phyloP scores from a whole-genome alignment of 805 yeast species.

The Yarrowia osloensis region DNA sequence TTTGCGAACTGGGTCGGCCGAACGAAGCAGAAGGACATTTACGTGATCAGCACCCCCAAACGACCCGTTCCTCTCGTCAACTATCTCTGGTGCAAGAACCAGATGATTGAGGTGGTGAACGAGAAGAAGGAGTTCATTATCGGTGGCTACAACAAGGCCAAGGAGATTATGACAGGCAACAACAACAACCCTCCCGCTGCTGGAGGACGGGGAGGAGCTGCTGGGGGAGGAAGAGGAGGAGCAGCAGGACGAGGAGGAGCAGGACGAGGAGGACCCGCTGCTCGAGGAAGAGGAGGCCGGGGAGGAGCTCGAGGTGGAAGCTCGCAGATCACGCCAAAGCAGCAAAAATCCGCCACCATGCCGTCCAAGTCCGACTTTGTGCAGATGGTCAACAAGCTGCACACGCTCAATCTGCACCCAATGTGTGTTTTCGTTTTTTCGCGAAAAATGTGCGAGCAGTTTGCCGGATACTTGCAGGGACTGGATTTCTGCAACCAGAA shows the following conservation, averaged over 20 bases:
- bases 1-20: slow-evolving; percentile 99
- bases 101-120: slow-evolving; percentile 71
- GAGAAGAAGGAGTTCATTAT: slow-evolving; percentile 70
- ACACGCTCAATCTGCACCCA: slow-evolving; percentile 72
- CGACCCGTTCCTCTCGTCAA: slow-evolving; percentile 96
- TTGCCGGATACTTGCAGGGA: slow-evolving; percentile 74
- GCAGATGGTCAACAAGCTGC: slow-evolving; percentile 68
- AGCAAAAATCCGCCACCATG: not conserved
- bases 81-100: slow-evolving; percentile 77
- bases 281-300: slow-evolving; percentile 31
- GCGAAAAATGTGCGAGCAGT: slow-evolving; percentile 89
- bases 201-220: slow-evolving; percentile 34
- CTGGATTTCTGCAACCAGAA: slow-evolving; percentile 79
- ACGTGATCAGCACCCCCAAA: slow-evolving; percentile 93
- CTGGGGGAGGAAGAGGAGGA: not conserved
- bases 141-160: slow-evolving; percentile 53
- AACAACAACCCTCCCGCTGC: slow-evolving; percentile 31
- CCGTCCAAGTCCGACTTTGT: slow-evolving; percentile 67
- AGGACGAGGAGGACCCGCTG: not conserved
- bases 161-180: slow-evolving; percentile 45
- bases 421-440: slow-evolving; percentile 95
- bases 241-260: not conserved
- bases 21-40: slow-evolving; percentile 92
- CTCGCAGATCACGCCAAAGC: not conserved
- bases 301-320: slow-evolving; percentile 37